Conservation (phyloP, 176 grass and related monocot species). For the Guadua angustifolia region DNA sequence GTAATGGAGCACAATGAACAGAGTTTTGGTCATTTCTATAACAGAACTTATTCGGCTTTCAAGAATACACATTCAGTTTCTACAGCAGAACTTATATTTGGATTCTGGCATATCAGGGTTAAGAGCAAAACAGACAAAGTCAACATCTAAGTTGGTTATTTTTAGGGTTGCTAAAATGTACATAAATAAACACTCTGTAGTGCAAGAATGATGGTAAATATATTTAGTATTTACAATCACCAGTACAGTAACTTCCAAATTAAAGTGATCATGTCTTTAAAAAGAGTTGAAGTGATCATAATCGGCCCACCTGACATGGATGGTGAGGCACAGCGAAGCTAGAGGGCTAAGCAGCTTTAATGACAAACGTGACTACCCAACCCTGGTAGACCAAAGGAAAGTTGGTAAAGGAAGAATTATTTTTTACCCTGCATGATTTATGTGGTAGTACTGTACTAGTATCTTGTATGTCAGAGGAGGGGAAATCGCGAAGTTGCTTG, state of each 20-base stretch:
- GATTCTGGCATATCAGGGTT: constrained; percentile 6
- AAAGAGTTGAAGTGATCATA: not conserved
- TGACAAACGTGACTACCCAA: constrained; percentile 41
- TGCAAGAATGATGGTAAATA: not conserved
- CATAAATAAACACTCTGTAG: not conserved
- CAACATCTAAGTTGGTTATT: not conserved
- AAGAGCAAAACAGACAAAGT: not conserved
- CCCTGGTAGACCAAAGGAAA: not conserved
- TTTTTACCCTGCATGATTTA: too few relatives aligned
- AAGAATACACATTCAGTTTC: constrained; percentile 2
- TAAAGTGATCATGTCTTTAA: not conserved
- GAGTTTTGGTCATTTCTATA: not conserved
- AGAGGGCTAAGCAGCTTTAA: constrained; percentile 39
- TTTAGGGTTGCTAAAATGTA: constrained; percentile 10
- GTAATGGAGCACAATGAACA: not conserved
- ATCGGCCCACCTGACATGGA: too few relatives aligned
- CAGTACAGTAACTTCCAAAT: not conserved
- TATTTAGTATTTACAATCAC: not conserved
- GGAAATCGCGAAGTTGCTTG: not conserved
- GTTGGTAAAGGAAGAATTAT: not conserved
- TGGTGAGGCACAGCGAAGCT: constrained; percentile 32
- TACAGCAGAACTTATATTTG: not conserved
- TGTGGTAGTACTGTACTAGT: too few relatives aligned
- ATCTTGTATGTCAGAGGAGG: not conserved
- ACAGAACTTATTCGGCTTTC: not conserved